phyloP scores from a whole-genome alignment of 2,329 filamentous ascomycete species.

The Pyrenophora graminea region DNA sequence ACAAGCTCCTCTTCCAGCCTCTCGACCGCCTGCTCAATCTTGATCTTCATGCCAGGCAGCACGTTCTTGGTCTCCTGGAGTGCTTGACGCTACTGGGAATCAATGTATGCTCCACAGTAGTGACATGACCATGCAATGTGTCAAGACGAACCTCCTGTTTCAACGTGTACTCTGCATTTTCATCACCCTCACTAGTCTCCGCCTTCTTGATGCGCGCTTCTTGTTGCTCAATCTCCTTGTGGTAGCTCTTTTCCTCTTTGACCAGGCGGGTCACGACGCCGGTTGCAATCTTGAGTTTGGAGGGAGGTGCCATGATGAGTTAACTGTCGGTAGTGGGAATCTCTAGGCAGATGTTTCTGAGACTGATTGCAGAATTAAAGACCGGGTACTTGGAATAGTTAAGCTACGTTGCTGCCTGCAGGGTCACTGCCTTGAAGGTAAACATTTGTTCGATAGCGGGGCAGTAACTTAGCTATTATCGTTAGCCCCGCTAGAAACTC shows the following conservation, averaged over 20 bases:
- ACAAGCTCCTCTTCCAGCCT: slow-evolving; percentile 79
- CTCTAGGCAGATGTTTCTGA: background rate
- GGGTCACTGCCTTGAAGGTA: background rate
- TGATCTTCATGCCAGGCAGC: slow-evolving; percentile 71
- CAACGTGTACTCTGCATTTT: slow-evolving; percentile 76
- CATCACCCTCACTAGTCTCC: slow-evolving; percentile 64
- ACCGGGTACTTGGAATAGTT: background rate
- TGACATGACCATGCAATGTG: no score
- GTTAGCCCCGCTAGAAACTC: slow-evolving; percentile 1
- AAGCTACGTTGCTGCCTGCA: slow-evolving; percentile 19
- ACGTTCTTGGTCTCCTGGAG: slow-evolving; percentile 87
- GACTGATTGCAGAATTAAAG: background rate
- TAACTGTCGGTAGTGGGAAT: background rate
- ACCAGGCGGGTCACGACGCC: slow-evolving; percentile 79
- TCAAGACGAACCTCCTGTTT: slow-evolving; percentile 75
- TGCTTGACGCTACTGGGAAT: slow-evolving; percentile 66
- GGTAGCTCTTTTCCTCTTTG: slow-evolving; percentile 90
- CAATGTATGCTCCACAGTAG: slow-evolving; percentile 5
- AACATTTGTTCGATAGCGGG: slow-evolving; percentile 24
- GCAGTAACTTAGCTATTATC: slow-evolving; percentile 2
- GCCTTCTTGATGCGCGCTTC: slow-evolving; percentile 71
- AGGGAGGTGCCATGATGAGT: slow-evolving; percentile 71
- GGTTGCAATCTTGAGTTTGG: slow-evolving; percentile 77
- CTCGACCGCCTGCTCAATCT: slow-evolving; percentile 71
- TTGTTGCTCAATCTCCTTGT: slow-evolving; percentile 80